phyloP scores from a whole-genome alignment of 768 basidiomycete genomes.

The Boletus reticulatus region DNA sequence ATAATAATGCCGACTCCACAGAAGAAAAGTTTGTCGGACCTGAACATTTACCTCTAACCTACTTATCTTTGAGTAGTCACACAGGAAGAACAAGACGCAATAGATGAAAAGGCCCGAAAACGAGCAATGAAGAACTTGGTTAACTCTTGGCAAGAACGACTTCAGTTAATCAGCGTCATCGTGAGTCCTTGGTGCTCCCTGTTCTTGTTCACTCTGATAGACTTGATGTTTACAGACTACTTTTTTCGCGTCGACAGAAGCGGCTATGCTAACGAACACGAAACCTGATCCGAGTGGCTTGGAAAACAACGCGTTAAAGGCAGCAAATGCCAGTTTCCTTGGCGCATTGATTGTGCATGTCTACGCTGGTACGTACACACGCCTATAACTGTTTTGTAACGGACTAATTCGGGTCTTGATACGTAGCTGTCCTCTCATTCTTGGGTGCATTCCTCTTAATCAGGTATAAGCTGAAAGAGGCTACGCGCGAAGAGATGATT shows the following conservation, averaged over 20 bases:
- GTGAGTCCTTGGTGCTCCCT: constrained; percentile 33
- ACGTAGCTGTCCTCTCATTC: constrained; percentile 45
- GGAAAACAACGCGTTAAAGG: constrained; percentile 19
- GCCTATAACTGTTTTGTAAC: neutral
- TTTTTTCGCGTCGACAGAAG: constrained; percentile 60
- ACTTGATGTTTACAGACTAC: constrained; percentile 43
- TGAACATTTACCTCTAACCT: neutral
- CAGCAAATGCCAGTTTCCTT: constrained; percentile 46
- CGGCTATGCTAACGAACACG: constrained; percentile 47
- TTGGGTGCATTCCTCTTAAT: constrained; percentile 55
- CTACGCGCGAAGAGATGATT: constrained; percentile 45
- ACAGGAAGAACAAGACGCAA: constrained; percentile 48
- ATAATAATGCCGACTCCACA: neutral
- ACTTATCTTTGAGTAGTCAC: constrained; percentile 30
- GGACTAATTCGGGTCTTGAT: neutral
- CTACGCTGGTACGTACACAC: constrained; percentile 40
- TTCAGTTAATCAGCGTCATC: constrained; percentile 59
- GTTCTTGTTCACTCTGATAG: neutral
- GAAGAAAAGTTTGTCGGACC: constrained; percentile 19
- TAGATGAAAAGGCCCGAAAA: constrained; percentile 44
- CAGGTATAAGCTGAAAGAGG: constrained; percentile 53
- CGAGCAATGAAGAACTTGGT: constrained; percentile 50
- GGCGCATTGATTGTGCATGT: constrained; percentile 55
- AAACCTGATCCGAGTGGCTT: constrained; percentile 28
- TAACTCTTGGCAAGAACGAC: constrained; percentile 61